phyloP scores from a whole-genome alignment of 192 early-diverging fungal genomes.

The Thamnidium elegans region DNA sequence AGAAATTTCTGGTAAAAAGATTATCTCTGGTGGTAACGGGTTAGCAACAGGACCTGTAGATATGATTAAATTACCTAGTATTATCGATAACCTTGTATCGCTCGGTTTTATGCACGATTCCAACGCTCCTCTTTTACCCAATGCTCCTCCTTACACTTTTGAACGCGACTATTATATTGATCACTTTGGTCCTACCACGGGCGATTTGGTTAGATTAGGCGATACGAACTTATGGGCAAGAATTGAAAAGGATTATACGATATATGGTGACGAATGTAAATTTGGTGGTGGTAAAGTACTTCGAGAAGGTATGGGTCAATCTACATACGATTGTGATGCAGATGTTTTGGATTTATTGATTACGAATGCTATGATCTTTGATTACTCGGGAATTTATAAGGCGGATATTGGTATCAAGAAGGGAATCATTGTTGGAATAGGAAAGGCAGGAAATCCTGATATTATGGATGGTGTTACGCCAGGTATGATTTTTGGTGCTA shows the following conservation, averaged over 20 bases:
- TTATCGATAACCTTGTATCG: conserved; percentile 45
- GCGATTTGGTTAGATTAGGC: conserved; percentile 83
- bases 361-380: conserved; percentile 89
- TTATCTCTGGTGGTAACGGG: conserved; percentile 84
- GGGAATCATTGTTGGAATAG: conserved; percentile 83
- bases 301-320: conserved; percentile 94
- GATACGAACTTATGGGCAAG: conserved; percentile 81
- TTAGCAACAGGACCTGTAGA: conserved; percentile 73
- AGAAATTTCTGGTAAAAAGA: conserved; percentile 73
- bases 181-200: conserved; percentile 91
- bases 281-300: conserved; percentile 94
- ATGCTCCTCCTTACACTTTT: conserved; percentile 60
- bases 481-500: conserved; percentile 83
- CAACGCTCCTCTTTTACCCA: conserved; percentile 47
- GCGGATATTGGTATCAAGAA: conserved; percentile 93
- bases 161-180: conserved; percentile 79
- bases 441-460: conserved; percentile 95
- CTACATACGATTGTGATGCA: conserved; percentile 52
- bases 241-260: conserved; percentile 85
- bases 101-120: conserved; percentile 61
- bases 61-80: conserved; percentile 37
- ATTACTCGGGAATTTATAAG: conserved; percentile 94
- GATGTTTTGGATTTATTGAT: conserved; percentile 90
- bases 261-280: conserved; percentile 94
- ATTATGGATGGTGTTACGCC: conserved; percentile 90